A percentile compares a stretch with the other conserved stretches of the same genome.
Conservation (phyloP, 1,284 basidiomycete genomes). For the Jaminaea rosea region DNA sequence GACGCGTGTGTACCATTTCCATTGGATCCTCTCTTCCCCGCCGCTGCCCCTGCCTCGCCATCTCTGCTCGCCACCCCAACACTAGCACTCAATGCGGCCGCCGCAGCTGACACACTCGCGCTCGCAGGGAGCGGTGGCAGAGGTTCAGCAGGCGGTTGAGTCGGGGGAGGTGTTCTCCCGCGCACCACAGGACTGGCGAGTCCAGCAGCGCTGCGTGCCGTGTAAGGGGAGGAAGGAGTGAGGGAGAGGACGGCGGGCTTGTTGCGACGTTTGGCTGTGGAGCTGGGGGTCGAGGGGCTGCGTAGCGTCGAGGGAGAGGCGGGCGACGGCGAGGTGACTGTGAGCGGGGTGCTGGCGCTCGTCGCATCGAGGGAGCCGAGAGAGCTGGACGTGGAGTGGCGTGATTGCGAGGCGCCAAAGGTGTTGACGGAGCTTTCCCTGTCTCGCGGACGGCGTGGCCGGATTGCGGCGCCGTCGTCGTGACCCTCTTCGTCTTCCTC, state of each 20-base stretch:
- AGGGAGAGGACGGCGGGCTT: neutral
- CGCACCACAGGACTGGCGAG: conserved; percentile 3
- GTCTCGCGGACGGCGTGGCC: too few species aligned
- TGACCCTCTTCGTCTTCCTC: too few species aligned
- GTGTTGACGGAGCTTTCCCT: too few species aligned
- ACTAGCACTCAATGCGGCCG: neutral
- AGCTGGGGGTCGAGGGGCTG: neutral
- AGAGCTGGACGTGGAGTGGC: neutral
- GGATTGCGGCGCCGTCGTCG: too few species aligned
- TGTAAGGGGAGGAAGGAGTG: neutral
- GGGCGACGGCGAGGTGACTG: neutral
- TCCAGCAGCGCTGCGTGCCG: neutral
- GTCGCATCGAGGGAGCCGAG: neutral
- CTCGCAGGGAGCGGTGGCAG: conserved; percentile 28
- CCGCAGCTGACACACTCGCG: conserved; percentile 8
- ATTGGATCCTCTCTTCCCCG: neutral
- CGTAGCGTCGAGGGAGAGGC: neutral
- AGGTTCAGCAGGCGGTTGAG: conserved; percentile 19
- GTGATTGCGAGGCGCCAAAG: too few species aligned
- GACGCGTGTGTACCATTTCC: neutral
- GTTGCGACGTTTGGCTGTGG: neutral
- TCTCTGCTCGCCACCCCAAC: neutral
- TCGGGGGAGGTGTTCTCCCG: conserved; percentile 8
- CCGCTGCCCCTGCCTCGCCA: neutral
- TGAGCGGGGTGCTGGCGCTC: too few species aligned